Base-by-base conservation (phyloP, 1,284 basidiomycete genomes). In the Malassezia dermatis region DNA sequence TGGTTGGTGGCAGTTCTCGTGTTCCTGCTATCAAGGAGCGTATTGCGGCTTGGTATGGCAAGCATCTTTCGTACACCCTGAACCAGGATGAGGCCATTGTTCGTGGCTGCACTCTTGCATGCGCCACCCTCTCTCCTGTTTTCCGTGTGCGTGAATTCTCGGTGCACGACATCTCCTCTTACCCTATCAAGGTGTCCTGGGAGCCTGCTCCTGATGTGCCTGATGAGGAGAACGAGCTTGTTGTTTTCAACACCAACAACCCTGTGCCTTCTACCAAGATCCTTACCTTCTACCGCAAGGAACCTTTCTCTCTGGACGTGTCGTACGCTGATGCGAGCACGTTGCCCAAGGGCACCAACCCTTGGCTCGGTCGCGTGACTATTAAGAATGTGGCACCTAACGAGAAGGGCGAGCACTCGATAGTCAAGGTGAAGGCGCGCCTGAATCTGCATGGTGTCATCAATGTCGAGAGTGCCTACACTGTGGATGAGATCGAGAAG, bases 181-280 rank as follows among this genome's bases (percentile, higher is more conserved):
- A 73, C 65, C 65, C 71, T 23, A 73, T 73, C 62, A 73, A 73
- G 67, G 67, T 73, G 41, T 72, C 71, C 40, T 73, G 71, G 71
- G 63, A 70, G 57, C 67, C 67, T 56, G 63, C 69, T 26, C 60
- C 69, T 45, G 71, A 72, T 48, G 67, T 71, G 11, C 68, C 68
- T 45, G 71, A 73, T 51, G 71, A 73, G 58, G 71, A 73, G 59
- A 73, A 67, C 40, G 67, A 73, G 62, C 65, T 73, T 8, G 67
- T 69, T 35, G 69, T 72, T 46, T 73, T 73, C 68, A 59, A 65
- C 58, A 65, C 64, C 51, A 73, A 72, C 66, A 73, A 73, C 65
- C 71, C 71, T 27, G 68, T 72, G 51, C 71, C 71, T 31, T 73
- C 71, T 24, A 73, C 71, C 61, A 73, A 73, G 65, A 71, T 73